Conservation (phyloP, 352 stramenopile genomes). For the Detonula confervacea region DNA sequence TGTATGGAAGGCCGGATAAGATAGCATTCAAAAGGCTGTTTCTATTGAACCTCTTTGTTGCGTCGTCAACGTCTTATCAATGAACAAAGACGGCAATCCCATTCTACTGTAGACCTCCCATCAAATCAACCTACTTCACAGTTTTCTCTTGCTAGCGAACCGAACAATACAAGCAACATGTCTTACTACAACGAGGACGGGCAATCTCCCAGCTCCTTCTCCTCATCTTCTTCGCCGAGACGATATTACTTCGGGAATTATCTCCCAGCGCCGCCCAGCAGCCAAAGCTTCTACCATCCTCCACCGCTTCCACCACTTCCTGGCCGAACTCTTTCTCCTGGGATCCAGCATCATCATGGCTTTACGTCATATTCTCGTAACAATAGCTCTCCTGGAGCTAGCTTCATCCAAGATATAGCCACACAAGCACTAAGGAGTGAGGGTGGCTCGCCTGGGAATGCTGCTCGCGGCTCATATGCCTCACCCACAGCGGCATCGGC, state of each 20-base stretch:
- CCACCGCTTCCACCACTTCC: neutral
- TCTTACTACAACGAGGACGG: neutral
- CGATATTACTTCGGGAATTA: neutral
- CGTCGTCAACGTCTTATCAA: neutral
- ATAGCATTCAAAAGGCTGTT: neutral
- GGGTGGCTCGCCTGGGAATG: neutral
- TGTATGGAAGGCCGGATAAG: neutral
- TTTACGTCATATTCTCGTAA: neutral
- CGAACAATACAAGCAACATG: neutral
- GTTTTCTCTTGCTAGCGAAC: neutral
- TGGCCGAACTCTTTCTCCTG: neutral
- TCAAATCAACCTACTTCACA: neutral
- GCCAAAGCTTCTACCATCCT: neutral
- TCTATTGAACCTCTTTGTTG: neutral
- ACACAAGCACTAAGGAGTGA: neutral
- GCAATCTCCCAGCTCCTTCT: neutral
- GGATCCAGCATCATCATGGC: neutral
- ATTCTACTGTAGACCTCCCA: neutral
- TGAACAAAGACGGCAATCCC: neutral
- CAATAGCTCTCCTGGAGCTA: neutral
- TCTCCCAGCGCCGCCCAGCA: neutral
- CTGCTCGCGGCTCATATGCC: neutral
- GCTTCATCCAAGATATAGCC: neutral
- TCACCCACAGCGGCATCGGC: neutral
- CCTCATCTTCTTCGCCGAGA: neutral